Conservation (phyloP, 768 basidiomycete genomes). For the Lactifluus volemus region DNA sequence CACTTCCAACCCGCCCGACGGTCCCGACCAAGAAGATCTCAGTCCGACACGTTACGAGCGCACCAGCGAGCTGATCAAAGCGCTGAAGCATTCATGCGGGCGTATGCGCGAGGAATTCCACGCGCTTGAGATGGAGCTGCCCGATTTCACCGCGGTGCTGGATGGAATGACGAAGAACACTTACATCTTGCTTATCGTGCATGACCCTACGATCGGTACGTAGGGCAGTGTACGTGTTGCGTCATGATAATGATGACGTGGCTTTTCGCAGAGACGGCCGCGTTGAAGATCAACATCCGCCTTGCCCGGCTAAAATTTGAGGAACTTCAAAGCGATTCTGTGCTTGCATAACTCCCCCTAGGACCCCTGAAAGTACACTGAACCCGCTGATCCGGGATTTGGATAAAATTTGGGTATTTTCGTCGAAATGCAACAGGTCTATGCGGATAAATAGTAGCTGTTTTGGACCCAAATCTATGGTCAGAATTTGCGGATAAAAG, state of each 20-base stretch:
- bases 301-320: conserved; percentile 84
- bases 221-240: background rate
- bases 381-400: no score
- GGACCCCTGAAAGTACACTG: background rate
- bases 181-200: conserved; percentile 83
- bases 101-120: conserved; percentile 80
- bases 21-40: conserved; percentile 36
- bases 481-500: no score
- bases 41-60: conserved; percentile 73
- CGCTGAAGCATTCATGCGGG: conserved; percentile 87
- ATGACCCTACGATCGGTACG: conserved; percentile 81
- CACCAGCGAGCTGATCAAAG: conserved; percentile 89
- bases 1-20: conserved; percentile 47
- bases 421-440: no score
- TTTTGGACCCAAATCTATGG: no score
- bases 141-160: conserved; percentile 80
- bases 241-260: background rate
- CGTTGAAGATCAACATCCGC: conserved; percentile 79
- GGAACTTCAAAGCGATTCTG: conserved; percentile 68
- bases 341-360: conserved; percentile 1
- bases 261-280: conserved; percentile 65
- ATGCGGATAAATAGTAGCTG: no score
- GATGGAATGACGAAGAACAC: conserved; percentile 92
- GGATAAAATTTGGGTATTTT: no score
- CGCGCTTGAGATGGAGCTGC: conserved; percentile 77